Evolutionary conservation across 1,139 yeast genomes (phyloP).

Genomic region (Blastobotrys buckinghamii): DNA sequence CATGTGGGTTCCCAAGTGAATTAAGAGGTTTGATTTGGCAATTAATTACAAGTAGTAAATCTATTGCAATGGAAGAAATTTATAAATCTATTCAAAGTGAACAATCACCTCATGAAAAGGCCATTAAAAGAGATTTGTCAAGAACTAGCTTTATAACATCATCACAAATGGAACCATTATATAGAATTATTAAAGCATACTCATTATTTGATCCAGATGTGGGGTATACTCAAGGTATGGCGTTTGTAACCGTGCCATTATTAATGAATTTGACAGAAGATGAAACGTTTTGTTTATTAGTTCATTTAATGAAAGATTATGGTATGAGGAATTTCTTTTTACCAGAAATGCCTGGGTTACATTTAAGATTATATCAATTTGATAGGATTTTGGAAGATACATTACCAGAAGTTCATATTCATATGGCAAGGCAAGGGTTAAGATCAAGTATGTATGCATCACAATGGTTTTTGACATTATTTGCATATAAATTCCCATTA

Average conservation of each 20-base stretch:
- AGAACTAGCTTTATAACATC: slow-evolving; percentile 74
- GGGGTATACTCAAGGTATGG: slow-evolving; percentile 98
- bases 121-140: slow-evolving; percentile 73
- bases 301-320: slow-evolving; percentile 79
- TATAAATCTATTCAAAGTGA: slow-evolving; percentile 49
- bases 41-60: slow-evolving; percentile 74
- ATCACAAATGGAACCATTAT: slow-evolving; percentile 51
- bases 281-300: slow-evolving; percentile 79
- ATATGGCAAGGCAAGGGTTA: slow-evolving; percentile 77
- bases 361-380: slow-evolving; percentile 77
- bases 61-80: slow-evolving; percentile 61
- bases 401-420: slow-evolving; percentile 64
- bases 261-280: slow-evolving; percentile 73
- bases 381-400: slow-evolving; percentile 73
- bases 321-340: slow-evolving; percentile 67
- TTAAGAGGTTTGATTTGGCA: slow-evolving; percentile 93
- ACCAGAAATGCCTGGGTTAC: slow-evolving; percentile 93
- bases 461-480: slow-evolving; percentile 92
- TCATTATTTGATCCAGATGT: slow-evolving; percentile 85
- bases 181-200: slow-evolving; percentile 74
- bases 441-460: slow-evolving; percentile 91
- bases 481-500: slow-evolving; percentile 88
- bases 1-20: slow-evolving; percentile 76
- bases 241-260: slow-evolving; percentile 80
- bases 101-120: slow-evolving; percentile 63